Evolutionary conservation across 768 basidiomycete genomes (phyloP).

Genomic region (Macrolepiota dolichaula): DNA sequence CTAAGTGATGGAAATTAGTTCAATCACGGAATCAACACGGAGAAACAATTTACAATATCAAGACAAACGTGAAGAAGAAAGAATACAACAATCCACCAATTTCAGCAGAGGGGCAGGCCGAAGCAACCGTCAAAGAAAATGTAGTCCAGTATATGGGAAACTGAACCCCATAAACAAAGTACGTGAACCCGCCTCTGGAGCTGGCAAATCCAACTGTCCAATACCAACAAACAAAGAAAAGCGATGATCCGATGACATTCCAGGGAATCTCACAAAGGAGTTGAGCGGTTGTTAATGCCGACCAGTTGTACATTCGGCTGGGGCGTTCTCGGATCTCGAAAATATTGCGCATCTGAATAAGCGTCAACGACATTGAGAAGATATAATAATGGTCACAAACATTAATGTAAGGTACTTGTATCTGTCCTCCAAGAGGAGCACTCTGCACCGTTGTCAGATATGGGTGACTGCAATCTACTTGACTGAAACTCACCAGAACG

Average conservation of each 20-base stretch:
- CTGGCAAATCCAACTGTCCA: conserved; percentile 64
- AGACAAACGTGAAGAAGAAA: conserved; percentile 57
- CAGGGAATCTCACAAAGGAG: conserved; percentile 60
- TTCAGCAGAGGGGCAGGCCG: conserved; percentile 58
- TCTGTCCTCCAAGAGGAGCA: conserved; percentile 57
- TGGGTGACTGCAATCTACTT: background rate
- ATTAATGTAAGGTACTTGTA: conserved; percentile 61
- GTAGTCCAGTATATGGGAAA: conserved; percentile 68
- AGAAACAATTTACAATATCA: conserved; percentile 50
- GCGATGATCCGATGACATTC: conserved; percentile 56
- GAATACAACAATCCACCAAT: conserved; percentile 58
- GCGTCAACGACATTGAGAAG: background rate
- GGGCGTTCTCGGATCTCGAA: conserved; percentile 70
- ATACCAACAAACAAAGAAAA: conserved; percentile 73
- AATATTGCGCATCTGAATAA: conserved; percentile 43
- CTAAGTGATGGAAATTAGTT: conserved; percentile 22
- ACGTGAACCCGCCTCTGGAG: conserved; percentile 55
- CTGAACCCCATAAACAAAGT: conserved; percentile 49
- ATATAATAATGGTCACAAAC: conserved; percentile 12
- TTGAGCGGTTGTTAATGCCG: conserved; percentile 52
- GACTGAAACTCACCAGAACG: conserved; percentile 33
- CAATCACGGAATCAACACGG: conserved; percentile 8
- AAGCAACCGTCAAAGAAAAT: conserved; percentile 56
- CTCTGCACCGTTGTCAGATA: conserved; percentile 18
- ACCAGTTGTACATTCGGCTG: conserved; percentile 65